Evolutionary conservation across 306 rosid species (phyloP).

Genomic region (Albizia julibrissin): DNA sequence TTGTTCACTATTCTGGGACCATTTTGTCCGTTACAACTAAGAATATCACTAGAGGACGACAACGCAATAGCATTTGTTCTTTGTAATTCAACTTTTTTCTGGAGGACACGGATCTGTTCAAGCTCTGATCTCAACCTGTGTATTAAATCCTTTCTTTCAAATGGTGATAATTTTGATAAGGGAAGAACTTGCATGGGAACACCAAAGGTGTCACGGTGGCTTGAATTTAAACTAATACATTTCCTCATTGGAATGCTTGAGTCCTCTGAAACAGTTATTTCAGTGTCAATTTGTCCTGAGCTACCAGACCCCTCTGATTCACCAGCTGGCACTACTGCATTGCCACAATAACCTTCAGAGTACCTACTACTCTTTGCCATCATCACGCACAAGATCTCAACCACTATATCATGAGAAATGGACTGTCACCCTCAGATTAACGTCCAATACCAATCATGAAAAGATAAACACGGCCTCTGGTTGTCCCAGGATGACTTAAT

Average conservation of each 20-base stretch:
- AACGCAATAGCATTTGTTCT: slow-evolving; percentile 53
- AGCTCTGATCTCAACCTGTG: slow-evolving; percentile 67
- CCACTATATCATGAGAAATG: slow-evolving; percentile 6
- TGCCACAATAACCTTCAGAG: slow-evolving; percentile 58
- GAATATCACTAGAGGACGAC: slow-evolving; percentile 83
- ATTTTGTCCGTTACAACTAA: slow-evolving; percentile 60
- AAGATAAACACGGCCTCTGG: neutral
- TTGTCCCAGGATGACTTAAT: neutral
- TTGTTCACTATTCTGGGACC: slow-evolving; percentile 45
- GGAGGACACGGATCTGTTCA: slow-evolving; percentile 58
- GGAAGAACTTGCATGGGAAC: slow-evolving; percentile 60
- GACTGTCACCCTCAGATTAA: neutral
- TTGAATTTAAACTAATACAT: slow-evolving; percentile 63
- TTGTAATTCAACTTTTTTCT: slow-evolving; percentile 64
- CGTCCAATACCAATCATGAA: slow-evolving; percentile 14
- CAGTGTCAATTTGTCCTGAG: slow-evolving; percentile 73
- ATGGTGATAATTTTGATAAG: slow-evolving; percentile 49
- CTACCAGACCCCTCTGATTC: slow-evolving; percentile 86
- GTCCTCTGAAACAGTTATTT: slow-evolving; percentile 75
- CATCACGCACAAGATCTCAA: slow-evolving; percentile 3
- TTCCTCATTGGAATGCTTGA: slow-evolving; percentile 63
- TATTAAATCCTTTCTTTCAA: slow-evolving; percentile 58
- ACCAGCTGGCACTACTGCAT: slow-evolving; percentile 53
- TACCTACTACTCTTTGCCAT: slow-evolving; percentile 57
- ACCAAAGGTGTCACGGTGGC: slow-evolving; percentile 37